phyloP scores from a whole-genome alignment of 208 protist species.

The Kentomonas sorsogonicus region DNA sequence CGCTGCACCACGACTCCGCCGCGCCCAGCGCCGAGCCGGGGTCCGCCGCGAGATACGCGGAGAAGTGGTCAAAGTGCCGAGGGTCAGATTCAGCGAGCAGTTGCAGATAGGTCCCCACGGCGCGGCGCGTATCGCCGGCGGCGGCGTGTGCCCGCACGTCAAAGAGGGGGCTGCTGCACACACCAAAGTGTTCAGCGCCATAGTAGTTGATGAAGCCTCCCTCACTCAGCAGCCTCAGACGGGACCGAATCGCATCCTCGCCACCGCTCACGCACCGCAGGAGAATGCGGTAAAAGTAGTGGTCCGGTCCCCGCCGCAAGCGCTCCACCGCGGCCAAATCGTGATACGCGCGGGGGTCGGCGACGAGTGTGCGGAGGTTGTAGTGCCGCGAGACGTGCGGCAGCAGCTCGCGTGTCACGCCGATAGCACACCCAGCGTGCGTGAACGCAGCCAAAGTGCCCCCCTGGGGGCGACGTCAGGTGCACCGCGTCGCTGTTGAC shows the following conservation, averaged over 20 bases:
- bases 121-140: conserved; percentile 24
- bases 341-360: conserved; percentile 58
- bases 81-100: conserved; percentile 55
- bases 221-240: conserved; percentile 21
- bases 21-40: background rate
- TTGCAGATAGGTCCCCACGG: conserved; percentile 50
- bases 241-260: conserved; percentile 19
- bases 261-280: conserved; percentile 58
- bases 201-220: conserved; percentile 85
- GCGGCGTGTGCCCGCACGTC: conserved; percentile 44
- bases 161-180: conserved; percentile 51
- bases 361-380: conserved; percentile 71
- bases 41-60: conserved; percentile 62
- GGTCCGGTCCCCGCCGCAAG: conserved; percentile 16
- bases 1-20: background rate
- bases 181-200: conserved; percentile 57
- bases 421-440: conserved; percentile 61
- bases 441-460: conserved; percentile 59
- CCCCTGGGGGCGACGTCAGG: conserved; percentile 37
- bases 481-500: conserved; percentile 40
- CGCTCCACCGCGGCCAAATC: conserved; percentile 11
- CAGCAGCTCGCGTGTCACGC: conserved; percentile 72
- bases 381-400: conserved; percentile 72
- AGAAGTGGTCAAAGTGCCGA: conserved; percentile 52
- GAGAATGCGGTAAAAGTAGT: conserved; percentile 51